phyloP scores from a whole-genome alignment of 1,284 basidiomycete species.

The Baeospora myosura region DNA sequence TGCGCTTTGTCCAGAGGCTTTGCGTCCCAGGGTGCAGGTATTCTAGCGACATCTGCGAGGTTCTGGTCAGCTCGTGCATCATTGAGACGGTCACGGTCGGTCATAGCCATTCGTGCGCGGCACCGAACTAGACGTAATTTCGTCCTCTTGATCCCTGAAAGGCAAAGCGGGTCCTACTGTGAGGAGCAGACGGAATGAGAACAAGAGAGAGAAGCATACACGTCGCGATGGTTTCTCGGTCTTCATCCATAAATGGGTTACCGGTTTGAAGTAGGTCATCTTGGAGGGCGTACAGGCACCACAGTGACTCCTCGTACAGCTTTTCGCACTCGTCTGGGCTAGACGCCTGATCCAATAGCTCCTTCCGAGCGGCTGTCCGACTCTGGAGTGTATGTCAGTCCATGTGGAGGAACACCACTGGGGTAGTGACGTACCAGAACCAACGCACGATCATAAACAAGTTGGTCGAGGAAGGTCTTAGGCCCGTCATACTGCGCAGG shows the following conservation, averaged over 20 bases:
- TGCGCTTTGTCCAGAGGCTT: neutral
- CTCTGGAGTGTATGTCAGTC: conserved; percentile 47
- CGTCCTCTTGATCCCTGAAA: conserved; percentile 73
- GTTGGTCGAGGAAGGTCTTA: conserved; percentile 70
- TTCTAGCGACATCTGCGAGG: conserved; percentile 58
- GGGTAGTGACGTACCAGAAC: conserved; percentile 42
- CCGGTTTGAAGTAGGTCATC: conserved; percentile 84
- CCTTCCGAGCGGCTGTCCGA: conserved; percentile 85
- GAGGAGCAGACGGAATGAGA: neutral
- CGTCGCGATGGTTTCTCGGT: conserved; percentile 72
- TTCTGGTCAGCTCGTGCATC: conserved; percentile 71
- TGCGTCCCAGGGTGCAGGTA: conserved; percentile 68
- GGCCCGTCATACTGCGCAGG: conserved; percentile 66
- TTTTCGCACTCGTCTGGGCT: conserved; percentile 81
- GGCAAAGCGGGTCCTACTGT: conserved; percentile 3
- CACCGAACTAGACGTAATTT: conserved; percentile 70
- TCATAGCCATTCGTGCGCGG: conserved; percentile 66
- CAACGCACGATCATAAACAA: conserved; percentile 77
- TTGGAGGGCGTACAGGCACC: conserved; percentile 86
- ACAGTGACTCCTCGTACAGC: conserved; percentile 90
- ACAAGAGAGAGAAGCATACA: conserved; percentile 42
- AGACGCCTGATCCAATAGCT: conserved; percentile 75
- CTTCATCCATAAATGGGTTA: conserved; percentile 80
- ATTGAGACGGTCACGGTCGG: conserved; percentile 54
- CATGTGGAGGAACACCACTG: neutral